Evolutionary conservation across 352 stramenopile genomes (phyloP), one percentile per base, ranked within the genome.

Genomic region (Phytophthora boehmeriae): DNA sequence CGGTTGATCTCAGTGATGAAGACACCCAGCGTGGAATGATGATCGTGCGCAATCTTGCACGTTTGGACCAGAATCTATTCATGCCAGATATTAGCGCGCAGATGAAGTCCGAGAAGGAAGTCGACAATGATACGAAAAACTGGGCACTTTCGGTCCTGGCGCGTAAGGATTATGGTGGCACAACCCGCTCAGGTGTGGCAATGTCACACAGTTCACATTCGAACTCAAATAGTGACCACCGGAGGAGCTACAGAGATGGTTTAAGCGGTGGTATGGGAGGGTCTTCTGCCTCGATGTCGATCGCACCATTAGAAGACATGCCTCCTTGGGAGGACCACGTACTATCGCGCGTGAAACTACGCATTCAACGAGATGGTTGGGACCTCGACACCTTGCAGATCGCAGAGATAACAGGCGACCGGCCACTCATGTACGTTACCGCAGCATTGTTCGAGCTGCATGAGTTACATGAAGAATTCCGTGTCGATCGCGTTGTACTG

Each of bases 81-180:
- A 78, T 89, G 35, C 85, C 85, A 9, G 83, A 94, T 32, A 91
- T 94, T 36, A 74, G 79, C 17, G 85, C 80, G 19, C 85, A 94
- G 54, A 89, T 94, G 79, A 92, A 92, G 51, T 83, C 70, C 1
- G 80, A 91, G 53, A 85, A 86, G 42, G 83, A 91, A 39, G 76
- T 94, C 8, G 85, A 94, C 59, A 81, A 73, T 38, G 85, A 94
- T 34, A 94, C 83, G 16, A 92, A 94, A 55, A 92, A 89, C 53
- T 94, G 83, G 83, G 85, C 85, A 1, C 66, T 89, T 2, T 90
- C 85, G 0, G 85, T 94, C 16, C 55, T 94, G 1, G 82, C 85
- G 4, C 72, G 79, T 3, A 92, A 92, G 45, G 80, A 92, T 34
- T 93, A 93, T 34, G 71, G 78, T 1, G 72, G 76, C 10, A 80